Evolutionary conservation across 2,329 filamentous ascomycete genomes (phyloP).

Genomic region (Paramyrothecium sp.): DNA sequence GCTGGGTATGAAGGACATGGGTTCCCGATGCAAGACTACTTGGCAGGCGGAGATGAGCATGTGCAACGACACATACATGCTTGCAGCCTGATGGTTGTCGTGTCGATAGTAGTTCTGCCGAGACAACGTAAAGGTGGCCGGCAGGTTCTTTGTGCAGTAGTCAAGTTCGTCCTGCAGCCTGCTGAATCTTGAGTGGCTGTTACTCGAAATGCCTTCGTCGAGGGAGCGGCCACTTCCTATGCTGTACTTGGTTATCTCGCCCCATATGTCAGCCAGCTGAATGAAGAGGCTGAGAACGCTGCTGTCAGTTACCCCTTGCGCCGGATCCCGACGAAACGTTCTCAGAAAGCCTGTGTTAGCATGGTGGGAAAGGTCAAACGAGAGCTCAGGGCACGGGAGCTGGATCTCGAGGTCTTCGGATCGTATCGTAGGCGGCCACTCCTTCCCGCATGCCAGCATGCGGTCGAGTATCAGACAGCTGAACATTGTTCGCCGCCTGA

Average conservation of each 20-base stretch:
- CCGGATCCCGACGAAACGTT: conserved; percentile 7
- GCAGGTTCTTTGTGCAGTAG: conserved; percentile 38
- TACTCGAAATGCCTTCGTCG: conserved; percentile 58
- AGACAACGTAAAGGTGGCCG: conserved; percentile 56
- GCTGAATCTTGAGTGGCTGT: conserved; percentile 51
- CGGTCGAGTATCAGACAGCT: conserved; percentile 73
- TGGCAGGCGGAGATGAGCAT: conserved; percentile 63
- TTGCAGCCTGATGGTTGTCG: conserved; percentile 61
- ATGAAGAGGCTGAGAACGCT: conserved; percentile 53
- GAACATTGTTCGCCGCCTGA: conserved; percentile 69
- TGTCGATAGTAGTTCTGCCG: conserved; percentile 64
- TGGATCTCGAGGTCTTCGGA: conserved; percentile 62
- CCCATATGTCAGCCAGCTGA: conserved; percentile 58
- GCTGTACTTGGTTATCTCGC: conserved; percentile 56
- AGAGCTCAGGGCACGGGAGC: conserved; percentile 65
- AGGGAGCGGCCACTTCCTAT: conserved; percentile 50
- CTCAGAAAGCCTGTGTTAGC: conserved; percentile 51
- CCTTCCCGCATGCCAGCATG: conserved; percentile 63
- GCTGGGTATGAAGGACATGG: conserved; percentile 21
- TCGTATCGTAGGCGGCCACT: conserved; percentile 58
- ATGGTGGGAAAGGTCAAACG: conserved; percentile 61
- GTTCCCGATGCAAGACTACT: conserved; percentile 46
- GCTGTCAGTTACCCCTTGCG: conserved; percentile 33
- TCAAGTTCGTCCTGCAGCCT: conserved; percentile 50
- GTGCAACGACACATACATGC: conserved; percentile 66